A percentile compares a stretch with the other conserved stretches of the same genome.
These are phyloP conservation scores for Dryas alaskensis DNA, from an alignment of 306 rosid genomes.

Conservation along the genomic window DNA sequence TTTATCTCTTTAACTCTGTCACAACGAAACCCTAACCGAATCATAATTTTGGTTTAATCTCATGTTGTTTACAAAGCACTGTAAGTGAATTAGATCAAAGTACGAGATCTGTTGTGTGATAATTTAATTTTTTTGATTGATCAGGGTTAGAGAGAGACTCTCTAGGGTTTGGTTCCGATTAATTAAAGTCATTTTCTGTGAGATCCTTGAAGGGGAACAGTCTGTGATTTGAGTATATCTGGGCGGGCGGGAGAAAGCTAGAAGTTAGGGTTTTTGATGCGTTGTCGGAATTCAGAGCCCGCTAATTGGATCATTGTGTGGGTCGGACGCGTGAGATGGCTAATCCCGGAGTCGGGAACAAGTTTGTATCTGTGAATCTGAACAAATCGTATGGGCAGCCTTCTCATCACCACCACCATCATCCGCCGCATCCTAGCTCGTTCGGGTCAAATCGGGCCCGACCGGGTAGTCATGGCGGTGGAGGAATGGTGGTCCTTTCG, in stretches of 20 bases:
- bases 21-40: conserved; percentile 41
- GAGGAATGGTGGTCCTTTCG: conserved; percentile 76
- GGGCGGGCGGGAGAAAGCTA: conserved; percentile 25
- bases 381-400: conserved; percentile 94
- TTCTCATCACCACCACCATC: conserved; percentile 42
- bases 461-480: conserved; percentile 48
- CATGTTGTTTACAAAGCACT: background rate
- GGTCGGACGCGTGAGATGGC: conserved; percentile 65
- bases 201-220: conserved; percentile 34
- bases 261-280: conserved; percentile 69
- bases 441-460: conserved; percentile 57
- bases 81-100: background rate
- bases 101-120: conserved; percentile 18
- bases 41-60: background rate
- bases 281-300: conserved; percentile 42
- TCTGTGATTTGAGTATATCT: background rate
- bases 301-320: conserved; percentile 40
- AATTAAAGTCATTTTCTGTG: background rate
- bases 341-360: conserved; percentile 75
- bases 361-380: conserved; percentile 88
- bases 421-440: conserved; percentile 36
- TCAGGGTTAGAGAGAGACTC: conserved; percentile 37
- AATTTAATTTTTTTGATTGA: conserved; percentile 14
- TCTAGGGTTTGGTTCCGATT: conserved; percentile 17
- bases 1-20: background rate